Base-by-base conservation (phyloP, 129 eudicot genomes). In the Centrapalus pauciflorus region DNA sequence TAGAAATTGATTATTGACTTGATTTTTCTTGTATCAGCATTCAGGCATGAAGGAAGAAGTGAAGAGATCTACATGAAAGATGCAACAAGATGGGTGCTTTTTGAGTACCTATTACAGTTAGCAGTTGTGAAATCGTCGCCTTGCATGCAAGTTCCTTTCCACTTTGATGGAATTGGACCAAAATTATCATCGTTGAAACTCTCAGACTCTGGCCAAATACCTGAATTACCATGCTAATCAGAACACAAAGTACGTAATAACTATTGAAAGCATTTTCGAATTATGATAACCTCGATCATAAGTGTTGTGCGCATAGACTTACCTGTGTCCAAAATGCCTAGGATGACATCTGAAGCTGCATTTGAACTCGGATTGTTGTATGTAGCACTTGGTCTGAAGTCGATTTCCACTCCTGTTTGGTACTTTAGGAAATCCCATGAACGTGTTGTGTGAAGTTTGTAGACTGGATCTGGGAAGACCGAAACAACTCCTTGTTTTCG, bases 321-420 rank as follows among this genome's bases (percentile, higher is more conserved):
- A 85, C 98, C 98, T 77, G 96, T 79, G 62, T 92, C 98, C 41
- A 92, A 48, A 71, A 92, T 50, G 61, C 98, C 98, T 59, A 92
- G 80, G 59, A 92, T 78, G 21, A 79, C 57, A 63, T 85, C 96
- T 14, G 77, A 77, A 27, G 81, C 66, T 38, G 74, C 83, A 7
- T 33, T 12, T 14, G 85, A 35, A 41, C 71, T 24, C 7, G 80
- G 23, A 2, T 11, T 26, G 1, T 19, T 55, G 51, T 68, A 76
- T 14, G 10, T 28, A 1, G 79, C 61, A 4, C 45, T 19, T 3
- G 64, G 72, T 27, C 14, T 56, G 43, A 70, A 64, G 50, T 73
- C 76, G 9, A 32, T 66, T 49, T 71, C 60, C 3, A 80, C 48
- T 57, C 55, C 79, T 6, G 85, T 80, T 73, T 83, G 85, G 56